A percentile compares a stretch with the other conserved stretches of the same genome.
Conservation (phyloP, 306 rosid genomes). For the Argentina anserina region DNA sequence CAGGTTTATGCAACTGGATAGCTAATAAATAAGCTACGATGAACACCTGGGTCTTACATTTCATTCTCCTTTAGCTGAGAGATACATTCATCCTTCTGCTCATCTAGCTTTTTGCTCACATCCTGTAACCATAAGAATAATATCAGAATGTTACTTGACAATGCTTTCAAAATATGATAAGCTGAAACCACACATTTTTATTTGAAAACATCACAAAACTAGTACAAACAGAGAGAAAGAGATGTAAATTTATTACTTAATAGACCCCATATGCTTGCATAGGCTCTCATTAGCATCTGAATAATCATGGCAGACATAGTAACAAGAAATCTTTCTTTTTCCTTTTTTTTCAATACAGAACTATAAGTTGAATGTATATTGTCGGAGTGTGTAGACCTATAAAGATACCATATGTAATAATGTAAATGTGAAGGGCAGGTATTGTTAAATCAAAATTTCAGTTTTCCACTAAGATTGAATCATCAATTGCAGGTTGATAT, state of each 20-base stretch:
- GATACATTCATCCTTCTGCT: conserved; percentile 87
- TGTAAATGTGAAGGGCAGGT: background rate
- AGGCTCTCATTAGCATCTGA: background rate
- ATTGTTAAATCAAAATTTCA: background rate
- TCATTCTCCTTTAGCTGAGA: conserved; percentile 93
- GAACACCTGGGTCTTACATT: conserved; percentile 58
- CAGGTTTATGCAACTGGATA: background rate
- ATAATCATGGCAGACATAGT: background rate
- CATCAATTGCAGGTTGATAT: background rate
- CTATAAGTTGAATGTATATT: background rate
- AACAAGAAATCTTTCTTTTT: background rate
- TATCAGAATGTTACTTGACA: background rate
- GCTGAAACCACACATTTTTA: background rate
- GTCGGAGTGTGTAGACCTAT: background rate
- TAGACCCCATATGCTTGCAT: background rate
- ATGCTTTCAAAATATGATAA: background rate
- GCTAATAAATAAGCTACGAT: conserved; percentile 8
- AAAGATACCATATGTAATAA: background rate
- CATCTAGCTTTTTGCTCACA: conserved; percentile 86
- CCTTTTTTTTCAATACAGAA: background rate
- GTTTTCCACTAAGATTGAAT: background rate
- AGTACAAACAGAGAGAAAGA: background rate
- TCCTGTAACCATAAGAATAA: conserved; percentile 54
- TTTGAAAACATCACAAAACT: background rate
- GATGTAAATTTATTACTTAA: background rate